A percentile compares a stretch with the other conserved stretches of the same genome.
Conservation (phyloP, 2,329 filamentous ascomycete genomes). For the Colletotrichum salicis region DNA sequence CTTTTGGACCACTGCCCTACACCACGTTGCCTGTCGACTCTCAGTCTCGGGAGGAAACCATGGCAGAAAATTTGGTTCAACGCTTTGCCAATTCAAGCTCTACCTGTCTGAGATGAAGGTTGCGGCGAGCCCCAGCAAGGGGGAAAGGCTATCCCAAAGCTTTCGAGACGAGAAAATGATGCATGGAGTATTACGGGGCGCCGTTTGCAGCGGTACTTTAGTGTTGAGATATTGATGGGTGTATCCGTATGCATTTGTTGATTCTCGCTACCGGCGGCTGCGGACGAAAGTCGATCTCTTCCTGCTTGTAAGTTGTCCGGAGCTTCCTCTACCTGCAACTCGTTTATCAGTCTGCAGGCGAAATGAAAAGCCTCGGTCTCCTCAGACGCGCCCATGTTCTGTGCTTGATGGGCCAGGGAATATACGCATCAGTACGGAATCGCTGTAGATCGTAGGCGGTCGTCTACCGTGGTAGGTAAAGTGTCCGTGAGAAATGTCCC, state of each 20-base stretch:
- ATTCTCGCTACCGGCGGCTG: slow-evolving; percentile 18
- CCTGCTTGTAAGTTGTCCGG: background rate
- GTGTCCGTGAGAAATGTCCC: slow-evolving; percentile 16
- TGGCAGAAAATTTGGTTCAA: slow-evolving; percentile 7
- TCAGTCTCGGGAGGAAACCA: background rate
- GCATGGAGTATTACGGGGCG: background rate
- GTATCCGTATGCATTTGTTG: background rate
- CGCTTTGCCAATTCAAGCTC: background rate
- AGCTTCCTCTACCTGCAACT: background rate
- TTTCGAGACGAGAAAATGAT: background rate
- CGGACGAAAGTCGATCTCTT: background rate
- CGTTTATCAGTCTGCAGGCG: background rate
- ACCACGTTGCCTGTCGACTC: slow-evolving; percentile 2
- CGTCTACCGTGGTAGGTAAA: slow-evolving; percentile 8
- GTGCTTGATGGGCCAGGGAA: slow-evolving; percentile 5
- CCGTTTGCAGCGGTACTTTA: slow-evolving; percentile 7
- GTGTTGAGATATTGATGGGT: background rate
- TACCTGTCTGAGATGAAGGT: background rate
- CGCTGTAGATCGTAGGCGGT: slow-evolving; percentile 12
- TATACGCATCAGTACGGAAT: slow-evolving; percentile 6
- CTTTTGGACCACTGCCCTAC: slow-evolving; percentile 20
- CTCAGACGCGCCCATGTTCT: background rate
- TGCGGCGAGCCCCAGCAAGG: background rate
- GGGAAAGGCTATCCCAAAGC: background rate
- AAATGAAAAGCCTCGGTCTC: slow-evolving; percentile 13